Evolutionary conservation across 2,329 filamentous ascomycete genomes (phyloP), one percentile per base, ranked within the genome.

Genomic region (Curvularia sp.): DNA sequence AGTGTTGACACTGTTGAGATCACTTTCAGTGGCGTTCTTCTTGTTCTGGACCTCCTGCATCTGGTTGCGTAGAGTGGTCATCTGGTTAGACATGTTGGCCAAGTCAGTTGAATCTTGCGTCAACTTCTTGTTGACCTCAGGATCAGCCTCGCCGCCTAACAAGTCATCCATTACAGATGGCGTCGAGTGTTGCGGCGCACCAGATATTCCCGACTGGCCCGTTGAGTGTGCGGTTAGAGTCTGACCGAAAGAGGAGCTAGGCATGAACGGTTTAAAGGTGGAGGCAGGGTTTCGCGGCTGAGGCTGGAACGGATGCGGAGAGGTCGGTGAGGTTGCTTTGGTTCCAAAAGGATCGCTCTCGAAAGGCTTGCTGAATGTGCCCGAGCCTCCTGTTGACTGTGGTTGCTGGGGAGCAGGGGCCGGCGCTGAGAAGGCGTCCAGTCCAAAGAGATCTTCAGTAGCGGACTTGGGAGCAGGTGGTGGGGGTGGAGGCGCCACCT

Each of bases 71-170:
- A 99, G 80, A 2, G 91, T 94, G 30, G 92, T 89, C 64, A 99
- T 92, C 77, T 98, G 95, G 75, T 96, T 98, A 0, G 94, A 97
- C 67, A 99, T 83, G 74, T 99, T 98, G 50, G 93, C 95, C 57
- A 99, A 84, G 76, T 99, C 95, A 0, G 91, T 89, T 2, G 93
- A 95, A 73, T 99, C 95, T 64, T 88, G 89, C 0, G 90, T 95
- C 25, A 98, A 82, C 75, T 91, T 96, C 77, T 90, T 95, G 78
- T 89, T 94, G 54, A 93, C 87, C 71, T 96, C 93, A 1, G 90
- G 90, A 65, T 98, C 94, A 64, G 89, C 89, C 68, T 97, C 93
- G 15, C 91, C 92, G 18, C 70, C 39, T n/a, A 99, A 83, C 7
- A 98, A 83, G 76, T 98, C 95, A 69, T 97, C 93, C 49, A 89